Evolutionary conservation across 768 basidiomycete genomes (phyloP), one percentile per base, ranked within the genome.

Genomic region (Pulveroboletus sp.): DNA sequence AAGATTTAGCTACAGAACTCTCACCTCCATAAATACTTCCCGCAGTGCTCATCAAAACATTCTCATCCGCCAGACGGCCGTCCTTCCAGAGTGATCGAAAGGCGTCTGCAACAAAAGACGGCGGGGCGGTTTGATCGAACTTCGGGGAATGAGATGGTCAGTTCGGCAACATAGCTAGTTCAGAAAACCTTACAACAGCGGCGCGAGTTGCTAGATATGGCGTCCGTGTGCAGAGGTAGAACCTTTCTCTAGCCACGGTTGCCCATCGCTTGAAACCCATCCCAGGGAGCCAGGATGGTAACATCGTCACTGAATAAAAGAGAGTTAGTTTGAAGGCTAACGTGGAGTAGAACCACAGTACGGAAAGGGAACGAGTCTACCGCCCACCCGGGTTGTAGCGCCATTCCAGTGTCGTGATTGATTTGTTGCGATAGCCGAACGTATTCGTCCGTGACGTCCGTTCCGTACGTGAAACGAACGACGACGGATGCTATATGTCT

Each of bases 281-380:
- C 5, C 74, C 70, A 19, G 76, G 74, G 45, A 77, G 66, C 75
- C 76, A 76, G 0, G 59, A 56, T 0, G 76, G 76, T 1, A 76
- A 10, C 3, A 19, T 14, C 17, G 22, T 38, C 37, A 50, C 49
- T 50, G 11, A 14, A 38, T n/a, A 40, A 24, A 14, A n/a, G 11
- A 16, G 2, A n/a, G 4, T 49, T 22, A 45, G 29, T 24, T 24
- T 7, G n/a, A n/a, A 17, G 22, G 11, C 20, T 8, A 5, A 29
- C 38, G 11, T 16, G 34, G 11, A 46, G 10, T 16, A 44, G 30
- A 49, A 17, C 35, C 27, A 45, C 59, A 68, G 42, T 45, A 75
- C 74, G 53, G 23, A 66, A 49, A 4, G 74, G 76, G 40, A 73
- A 67, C 16, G 59, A 65, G 49, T 76, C 74, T 6, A 77, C 71